These are phyloP conservation scores for Lepidopterella palustris DNA, from an alignment of 495 filamentous ascomycete genomes.

Conservation along the genomic window DNA sequence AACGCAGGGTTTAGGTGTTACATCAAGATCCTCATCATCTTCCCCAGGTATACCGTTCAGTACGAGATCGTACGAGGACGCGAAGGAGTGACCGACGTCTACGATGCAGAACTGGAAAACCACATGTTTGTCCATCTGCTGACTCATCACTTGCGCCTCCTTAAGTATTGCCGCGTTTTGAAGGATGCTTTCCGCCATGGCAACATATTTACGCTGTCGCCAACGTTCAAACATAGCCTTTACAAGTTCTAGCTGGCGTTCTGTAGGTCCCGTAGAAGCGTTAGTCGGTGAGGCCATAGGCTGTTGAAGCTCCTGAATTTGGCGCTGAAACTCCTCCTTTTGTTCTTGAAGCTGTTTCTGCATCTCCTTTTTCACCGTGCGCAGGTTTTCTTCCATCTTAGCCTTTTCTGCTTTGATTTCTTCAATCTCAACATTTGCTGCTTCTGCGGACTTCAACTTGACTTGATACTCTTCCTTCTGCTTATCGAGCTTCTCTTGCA, in stretches of 20 bases:
- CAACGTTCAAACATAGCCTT: slow-evolving; percentile 61
- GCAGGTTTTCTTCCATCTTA: slow-evolving; percentile 78
- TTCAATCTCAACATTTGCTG: slow-evolving; percentile 68
- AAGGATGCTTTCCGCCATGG: slow-evolving; percentile 88
- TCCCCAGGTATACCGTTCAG: slow-evolving; percentile 88
- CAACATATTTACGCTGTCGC: slow-evolving; percentile 79
- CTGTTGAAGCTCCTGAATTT: slow-evolving; percentile 55
- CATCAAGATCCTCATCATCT: slow-evolving; percentile 76
- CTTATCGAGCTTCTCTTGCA: slow-evolving; percentile 80
- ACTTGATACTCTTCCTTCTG: slow-evolving; percentile 81
- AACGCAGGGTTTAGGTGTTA: slow-evolving; percentile 80
- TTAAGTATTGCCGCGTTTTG: slow-evolving; percentile 83
- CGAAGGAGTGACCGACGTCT: slow-evolving; percentile 78
- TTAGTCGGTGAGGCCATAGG: slow-evolving; percentile 9
- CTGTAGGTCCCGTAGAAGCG: slow-evolving; percentile 50
- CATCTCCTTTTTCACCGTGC: slow-evolving; percentile 76
- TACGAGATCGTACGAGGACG: slow-evolving; percentile 93
- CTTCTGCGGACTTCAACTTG: slow-evolving; percentile 71
- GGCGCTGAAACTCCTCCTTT: slow-evolving; percentile 63
- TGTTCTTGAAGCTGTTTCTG: slow-evolving; percentile 44
- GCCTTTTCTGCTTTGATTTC: slow-evolving; percentile 79
- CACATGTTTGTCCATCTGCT: slow-evolving; percentile 87
- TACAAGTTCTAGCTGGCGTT: slow-evolving; percentile 65
- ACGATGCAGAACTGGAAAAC: slow-evolving; percentile 94
- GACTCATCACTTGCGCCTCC: slow-evolving; percentile 96